A percentile compares a stretch with the other conserved stretches of the same genome.
Evolutionary conservation across 768 basidiomycete species (phyloP).

Genomic region (Panellus pusillus): DNA sequence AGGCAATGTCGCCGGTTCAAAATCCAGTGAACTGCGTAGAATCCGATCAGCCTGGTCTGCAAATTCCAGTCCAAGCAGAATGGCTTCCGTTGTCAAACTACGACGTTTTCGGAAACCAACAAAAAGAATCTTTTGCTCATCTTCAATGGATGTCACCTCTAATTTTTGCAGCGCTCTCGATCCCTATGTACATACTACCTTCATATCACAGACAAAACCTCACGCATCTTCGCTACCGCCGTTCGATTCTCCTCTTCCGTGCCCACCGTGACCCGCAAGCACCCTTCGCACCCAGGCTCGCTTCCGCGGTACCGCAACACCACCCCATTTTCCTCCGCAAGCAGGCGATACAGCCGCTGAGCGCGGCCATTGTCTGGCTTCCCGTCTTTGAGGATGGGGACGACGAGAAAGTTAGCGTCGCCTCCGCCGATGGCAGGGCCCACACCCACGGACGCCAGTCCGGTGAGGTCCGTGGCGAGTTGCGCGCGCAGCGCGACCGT

Average conservation of each 20-base stretch:
- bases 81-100: no score
- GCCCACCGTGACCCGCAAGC: conserved; percentile 88
- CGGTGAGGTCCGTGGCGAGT: conserved; percentile 52
- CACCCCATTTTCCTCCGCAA: conserved; percentile 84
- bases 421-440: conserved; percentile 75
- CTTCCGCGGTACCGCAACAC: conserved; percentile 89
- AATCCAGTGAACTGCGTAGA: no score
- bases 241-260: conserved; percentile 74
- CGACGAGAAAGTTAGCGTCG: conserved; percentile 88
- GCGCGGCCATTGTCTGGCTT: conserved; percentile 63
- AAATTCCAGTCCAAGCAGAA: no score
- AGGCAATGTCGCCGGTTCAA: no score
- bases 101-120: no score
- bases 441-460: conserved; percentile 52
- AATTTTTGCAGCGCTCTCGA: no score
- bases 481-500: conserved; percentile 57
- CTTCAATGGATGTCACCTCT: no score
- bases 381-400: conserved; percentile 63
- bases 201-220: conserved; percentile 38
- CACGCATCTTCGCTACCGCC: conserved; percentile 54
- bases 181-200: background rate
- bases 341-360: conserved; percentile 64
- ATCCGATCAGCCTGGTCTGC: no score
- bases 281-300: conserved; percentile 84
- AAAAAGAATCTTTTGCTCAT: no score